Evolutionary conservation across 148 eudicot genomes (phyloP).

Genomic region (Linanthus parryae): DNA sequence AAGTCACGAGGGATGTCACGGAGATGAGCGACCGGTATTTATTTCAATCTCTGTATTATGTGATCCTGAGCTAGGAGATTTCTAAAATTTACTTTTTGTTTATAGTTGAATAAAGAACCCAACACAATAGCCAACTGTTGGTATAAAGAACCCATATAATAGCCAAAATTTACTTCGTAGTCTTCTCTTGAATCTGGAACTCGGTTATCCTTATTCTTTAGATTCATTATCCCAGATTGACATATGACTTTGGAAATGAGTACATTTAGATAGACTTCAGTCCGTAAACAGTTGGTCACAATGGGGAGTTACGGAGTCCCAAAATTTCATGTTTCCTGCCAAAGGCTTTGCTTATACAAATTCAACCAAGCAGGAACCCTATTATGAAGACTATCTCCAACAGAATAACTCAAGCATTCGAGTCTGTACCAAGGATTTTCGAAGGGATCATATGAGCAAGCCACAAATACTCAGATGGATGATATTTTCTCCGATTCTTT

Average conservation of each 20-base stretch:
- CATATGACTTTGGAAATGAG: constrained; percentile 42
- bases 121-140: no score
- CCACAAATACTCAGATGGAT: constrained; percentile 34
- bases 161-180: no score
- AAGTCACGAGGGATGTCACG: no score
- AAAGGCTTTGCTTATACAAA: constrained; percentile 9
- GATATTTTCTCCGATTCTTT: constrained; percentile 58
- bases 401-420: constrained; percentile 21
- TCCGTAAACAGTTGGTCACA: constrained; percentile 49
- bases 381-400: constrained; percentile 6
- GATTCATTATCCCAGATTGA: constrained; percentile 11
- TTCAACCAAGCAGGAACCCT: constrained; percentile 12
- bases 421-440: constrained; percentile 16
- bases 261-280: constrained; percentile 38
- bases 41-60: no score
- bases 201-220: no score
- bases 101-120: no score
- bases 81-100: no score
- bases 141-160: no score
- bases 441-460: constrained; percentile 15
- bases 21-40: no score
- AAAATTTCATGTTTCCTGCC: constrained; percentile 23
- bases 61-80: no score
- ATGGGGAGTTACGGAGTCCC: constrained; percentile 36
- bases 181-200: no score